These are phyloP conservation scores for Nectriaceae sp. DNA, from an alignment of 2,329 filamentous ascomycete species.

Conservation along the genomic window DNA sequence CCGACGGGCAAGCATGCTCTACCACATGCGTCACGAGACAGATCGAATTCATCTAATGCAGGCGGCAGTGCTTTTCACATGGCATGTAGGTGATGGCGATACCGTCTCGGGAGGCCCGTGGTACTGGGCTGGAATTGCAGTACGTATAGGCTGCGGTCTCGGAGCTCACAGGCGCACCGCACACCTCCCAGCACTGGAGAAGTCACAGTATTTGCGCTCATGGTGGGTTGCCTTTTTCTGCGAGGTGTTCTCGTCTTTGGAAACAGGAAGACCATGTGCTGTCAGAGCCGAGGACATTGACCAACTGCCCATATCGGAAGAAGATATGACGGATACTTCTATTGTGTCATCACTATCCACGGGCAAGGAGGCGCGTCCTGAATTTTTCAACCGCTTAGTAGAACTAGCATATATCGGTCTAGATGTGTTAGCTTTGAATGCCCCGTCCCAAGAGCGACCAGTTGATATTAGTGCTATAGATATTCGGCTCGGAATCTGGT, in stretches of 20 bases:
- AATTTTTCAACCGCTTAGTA: conserved; percentile 25
- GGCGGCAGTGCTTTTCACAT: conserved; percentile 23
- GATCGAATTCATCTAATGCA: conserved; percentile 27
- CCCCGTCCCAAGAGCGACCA: conserved; percentile 14
- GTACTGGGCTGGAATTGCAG: conserved; percentile 27
- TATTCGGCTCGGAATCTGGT: conserved; percentile 25
- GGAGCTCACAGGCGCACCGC: conserved; percentile 22
- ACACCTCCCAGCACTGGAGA: conserved; percentile 21
- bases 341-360: no score
- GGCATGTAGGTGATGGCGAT: conserved; percentile 26
- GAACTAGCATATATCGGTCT: conserved; percentile 25
- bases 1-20: conserved; percentile 25
- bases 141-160: conserved; percentile 22
- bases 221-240: conserved; percentile 28
- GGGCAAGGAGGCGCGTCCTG: conserved; percentile 8
- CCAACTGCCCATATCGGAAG: conserved; percentile 17
- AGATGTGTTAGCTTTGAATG: conserved; percentile 22
- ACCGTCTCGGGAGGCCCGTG: conserved; percentile 24
- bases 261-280: conserved; percentile 25
- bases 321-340: conserved; percentile 17
- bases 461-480: conserved; percentile 24
- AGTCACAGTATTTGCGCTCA: conserved; percentile 24
- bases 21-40: conserved; percentile 27
- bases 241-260: conserved; percentile 23
- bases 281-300: conserved; percentile 27